Evolutionary conservation across 805 yeast genomes (phyloP).

Genomic region (Zygosaccharomyces lentus): DNA sequence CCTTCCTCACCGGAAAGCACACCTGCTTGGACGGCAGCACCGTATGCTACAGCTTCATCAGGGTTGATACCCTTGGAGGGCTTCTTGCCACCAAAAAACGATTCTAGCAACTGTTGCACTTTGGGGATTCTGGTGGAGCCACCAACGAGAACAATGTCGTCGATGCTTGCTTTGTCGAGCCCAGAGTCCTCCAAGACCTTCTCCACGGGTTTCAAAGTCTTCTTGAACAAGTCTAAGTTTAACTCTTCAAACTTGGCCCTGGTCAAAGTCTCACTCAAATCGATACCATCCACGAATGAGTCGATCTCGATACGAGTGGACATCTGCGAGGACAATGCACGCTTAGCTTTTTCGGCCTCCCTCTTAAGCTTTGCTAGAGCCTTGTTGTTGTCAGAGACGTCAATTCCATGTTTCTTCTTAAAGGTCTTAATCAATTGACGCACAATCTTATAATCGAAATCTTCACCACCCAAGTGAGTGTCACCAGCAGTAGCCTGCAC

Average conservation of each 20-base stretch:
- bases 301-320: conserved; percentile 95
- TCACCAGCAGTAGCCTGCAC: conserved; percentile 94
- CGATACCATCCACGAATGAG: conserved; percentile 90
- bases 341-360: conserved; percentile 97
- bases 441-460: conserved; percentile 84
- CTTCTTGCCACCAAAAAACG: conserved; percentile 89
- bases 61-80: conserved; percentile 98
- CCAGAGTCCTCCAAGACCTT: conserved; percentile 93
- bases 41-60: conserved; percentile 98
- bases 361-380: conserved; percentile 92
- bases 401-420: conserved; percentile 89
- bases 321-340: conserved; percentile 92
- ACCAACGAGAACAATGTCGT: conserved; percentile 96
- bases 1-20: conserved; percentile 94
- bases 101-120: conserved; percentile 88
- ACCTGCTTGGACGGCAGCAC: conserved; percentile 99
- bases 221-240: conserved; percentile 87
- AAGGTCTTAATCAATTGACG: conserved; percentile 81
- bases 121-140: conserved; percentile 99
- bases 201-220: conserved; percentile 93
- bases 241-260: conserved; percentile 98
- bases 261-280: conserved; percentile 89
- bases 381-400: conserved; percentile 73
- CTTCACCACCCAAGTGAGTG: conserved; percentile 97
- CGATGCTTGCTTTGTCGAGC: conserved; percentile 77